Conservation (phyloP, 257 asterid species). For the Ocimum tenuiflorum region DNA sequence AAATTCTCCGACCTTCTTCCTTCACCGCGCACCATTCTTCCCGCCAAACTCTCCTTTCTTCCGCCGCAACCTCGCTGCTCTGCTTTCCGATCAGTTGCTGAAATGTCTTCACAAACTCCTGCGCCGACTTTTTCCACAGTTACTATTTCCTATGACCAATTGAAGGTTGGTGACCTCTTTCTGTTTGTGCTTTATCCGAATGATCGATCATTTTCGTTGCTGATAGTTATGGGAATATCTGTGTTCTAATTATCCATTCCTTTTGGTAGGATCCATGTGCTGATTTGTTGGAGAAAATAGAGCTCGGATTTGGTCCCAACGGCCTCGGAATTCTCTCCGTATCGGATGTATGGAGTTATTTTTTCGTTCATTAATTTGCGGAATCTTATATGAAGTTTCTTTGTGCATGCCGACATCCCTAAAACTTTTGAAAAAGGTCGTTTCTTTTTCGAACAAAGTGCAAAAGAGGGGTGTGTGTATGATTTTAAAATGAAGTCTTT, state of each 20-base stretch:
- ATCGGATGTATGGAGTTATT: slow-evolving; percentile 48
- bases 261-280: slow-evolving; percentile 48
- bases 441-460: not conserved
- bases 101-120: slow-evolving; percentile 27
- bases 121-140: slow-evolving; percentile 42
- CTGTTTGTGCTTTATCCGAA: not conserved
- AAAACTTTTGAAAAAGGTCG: not conserved
- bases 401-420: not conserved
- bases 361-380: not conserved
- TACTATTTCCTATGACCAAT: slow-evolving; percentile 49
- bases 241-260: slow-evolving; percentile 10
- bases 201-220: not conserved
- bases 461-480: not conserved
- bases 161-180: slow-evolving; percentile 32
- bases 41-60: slow-evolving; percentile 1
- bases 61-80: slow-evolving; percentile 12
- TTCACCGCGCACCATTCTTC: not conserved
- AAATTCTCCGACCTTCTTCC: slow-evolving; percentile 13
- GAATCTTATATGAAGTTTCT: not conserved
- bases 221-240: not conserved
- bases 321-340: slow-evolving; percentile 78
- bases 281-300: slow-evolving; percentile 60
- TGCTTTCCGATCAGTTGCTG: slow-evolving; percentile 20
- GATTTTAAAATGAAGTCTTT: not conserved
- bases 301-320: slow-evolving; percentile 76